Evolutionary conservation across 2,329 filamentous ascomycete genomes (phyloP), one percentile per base, ranked within the genome.

Genomic region (Bipolaris cookei): DNA sequence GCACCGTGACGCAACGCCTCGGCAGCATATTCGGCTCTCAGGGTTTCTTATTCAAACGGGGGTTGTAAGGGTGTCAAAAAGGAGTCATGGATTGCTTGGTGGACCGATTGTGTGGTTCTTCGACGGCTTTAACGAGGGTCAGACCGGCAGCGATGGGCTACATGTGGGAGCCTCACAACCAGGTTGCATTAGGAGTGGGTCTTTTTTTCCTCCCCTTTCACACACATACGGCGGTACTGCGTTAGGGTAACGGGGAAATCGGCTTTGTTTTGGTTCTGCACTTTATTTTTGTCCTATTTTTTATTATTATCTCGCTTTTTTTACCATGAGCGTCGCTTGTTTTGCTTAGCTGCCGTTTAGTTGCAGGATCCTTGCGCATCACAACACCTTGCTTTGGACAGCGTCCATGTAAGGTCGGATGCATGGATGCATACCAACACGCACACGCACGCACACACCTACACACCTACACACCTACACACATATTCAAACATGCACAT

Each of bases 171-270:
- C 55, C 57, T 53, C 23, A 53, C 14, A 45, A 53, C 30, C 51
- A 47, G 53, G 51, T 57, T 62, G 60, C 66, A 69, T 66, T 66
- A 54, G 56, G 18, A 28, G 60, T 48, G 48, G 65, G 49, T 49
- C 59, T 38, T 44, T 28, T 28, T 35, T 30, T 32, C 30, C 32
- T 58, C 41, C 54, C 50, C 55, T 56, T 57, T 54, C 58, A 52
- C 51, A 63, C 47, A 54, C 51, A 63, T 45, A 54, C 42, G 61
- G 45, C 48, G 58, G 56, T 54, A 50, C 42, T 49, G 55, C 51
- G 59, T 58, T 59, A 52, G 37, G 43, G 52, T 34, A 48, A 34
- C 43, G 21, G 60, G 55, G 25, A 58, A 61, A 56, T 23, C 38
- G 65, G 51, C 28, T 54, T 6, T 57, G 42, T 43, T 45, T 53